Evolutionary conservation across 2,329 filamentous ascomycete species (phyloP), one percentile per base, ranked within the genome.

Genomic region (Kalaharituber pfeilii): DNA sequence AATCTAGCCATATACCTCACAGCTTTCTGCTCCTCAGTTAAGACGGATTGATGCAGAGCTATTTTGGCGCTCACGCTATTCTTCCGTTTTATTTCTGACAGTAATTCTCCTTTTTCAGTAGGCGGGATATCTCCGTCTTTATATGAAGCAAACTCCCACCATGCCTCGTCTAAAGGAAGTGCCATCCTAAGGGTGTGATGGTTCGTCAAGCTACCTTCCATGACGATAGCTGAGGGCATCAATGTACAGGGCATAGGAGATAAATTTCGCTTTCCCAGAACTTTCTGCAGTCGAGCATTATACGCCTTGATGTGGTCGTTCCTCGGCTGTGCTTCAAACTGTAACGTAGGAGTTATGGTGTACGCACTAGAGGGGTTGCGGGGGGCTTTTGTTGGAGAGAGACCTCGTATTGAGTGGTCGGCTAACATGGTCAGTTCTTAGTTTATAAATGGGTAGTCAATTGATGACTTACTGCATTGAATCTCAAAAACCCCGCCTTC

Each of bases 241-340:
- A 82, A 73, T 4, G 85, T 82, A 66, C 87, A 94, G 0, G 88
- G 88, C 42, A 86, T 79, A 1, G 82, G 73, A 0, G 78, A 78
- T 25, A 95, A 70, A 54, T 81, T 79, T 49, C 82, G 77, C 18
- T 71, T 70, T 60, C 89, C 83, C 8, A 95, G 74, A 0, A 84
- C 84, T 62, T 82, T 81, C 60, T 78, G 75, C 13, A 89, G 73
- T 86, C 87, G 94, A 9, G 72, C 71, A 66, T 94, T 95, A 67
- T 87, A 91, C 64, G 91, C 83, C 57, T 81, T 75, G 20, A 95
- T 70, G 65, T 80, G 94, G 59, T 80, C 78, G 69, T 95, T 95
- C 59, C 88, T 77, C 1, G 85, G 82, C 27, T 80, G 56, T 45
- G 53, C 52, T 33, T 57, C 54, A 57, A 94, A 82, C 0, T 86